Base-by-base conservation (phyloP, 2,329 filamentous ascomycete species). In the Aspergillus sp. region DNA sequence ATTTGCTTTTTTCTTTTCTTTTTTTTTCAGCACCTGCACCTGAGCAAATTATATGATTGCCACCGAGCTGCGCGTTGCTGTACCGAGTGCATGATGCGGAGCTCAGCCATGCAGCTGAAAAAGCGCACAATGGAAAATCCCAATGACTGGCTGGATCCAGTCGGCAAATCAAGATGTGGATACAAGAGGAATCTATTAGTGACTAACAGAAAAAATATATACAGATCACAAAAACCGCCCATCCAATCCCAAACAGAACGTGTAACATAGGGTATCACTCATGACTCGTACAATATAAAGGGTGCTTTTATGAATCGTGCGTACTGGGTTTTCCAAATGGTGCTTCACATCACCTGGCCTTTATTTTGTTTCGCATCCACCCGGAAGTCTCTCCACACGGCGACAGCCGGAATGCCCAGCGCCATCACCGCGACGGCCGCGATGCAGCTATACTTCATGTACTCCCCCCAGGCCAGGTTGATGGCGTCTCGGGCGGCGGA, bases 311-410 rank as follows among this genome's bases (percentile, higher is more conserved):
- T 19, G 19, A 19, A 19, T 19, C 2, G 19, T 19, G 19, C 2
- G 19, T 19, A 19, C 19, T 19, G 19, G 19, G 19, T 19, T 19
- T 19, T 19, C 19, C 19, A 19, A 19, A 19, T 36, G 26, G 10
- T 19, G 8, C n/a, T 36, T 7, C 26, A 42, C 28, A 42, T 42
- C 28, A 42, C 29, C 40, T 42, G 9, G 10, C 40, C 40, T 10
- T 42, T 42, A 29, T 42, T 42, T 27, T 39, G 36, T 10, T 65
- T 62, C 55, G 60, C 61, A 49, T 68, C 61, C 26, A 68, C 61
- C 29, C 60, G 59, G 50, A 64, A 65, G 51, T 69, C 65, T 57
- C 65, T 68, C 67, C 66, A 69, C 27, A 65, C 53, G 2, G 58
- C 57, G 47, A 69, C 60, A 8, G 56, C 52, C 36, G 66, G 66